Conservation (phyloP, 1,284 basidiomycete species). For the Puccinia horiana region DNA sequence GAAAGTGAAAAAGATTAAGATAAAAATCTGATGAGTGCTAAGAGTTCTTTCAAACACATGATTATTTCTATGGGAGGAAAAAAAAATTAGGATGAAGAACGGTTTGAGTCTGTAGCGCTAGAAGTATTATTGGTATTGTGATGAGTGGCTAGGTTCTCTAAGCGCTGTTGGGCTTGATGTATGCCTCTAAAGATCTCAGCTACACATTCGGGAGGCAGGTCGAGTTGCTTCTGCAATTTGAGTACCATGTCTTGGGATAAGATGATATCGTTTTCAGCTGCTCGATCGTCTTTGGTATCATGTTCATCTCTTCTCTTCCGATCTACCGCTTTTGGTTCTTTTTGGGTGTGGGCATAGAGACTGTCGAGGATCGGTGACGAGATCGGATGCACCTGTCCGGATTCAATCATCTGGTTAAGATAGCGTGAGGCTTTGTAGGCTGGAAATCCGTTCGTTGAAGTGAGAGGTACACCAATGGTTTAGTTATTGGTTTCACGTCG, state of each 20-base stretch:
- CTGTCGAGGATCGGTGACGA: neutral
- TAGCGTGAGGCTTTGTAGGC: conserved; percentile 24
- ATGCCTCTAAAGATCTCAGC: conserved; percentile 9
- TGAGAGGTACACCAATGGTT: neutral
- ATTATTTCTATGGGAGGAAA: neutral
- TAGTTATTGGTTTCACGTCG: neutral
- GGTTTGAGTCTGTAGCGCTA: neutral
- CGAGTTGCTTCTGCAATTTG: conserved; percentile 23
- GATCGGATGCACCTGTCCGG: neutral
- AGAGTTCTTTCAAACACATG: neutral
- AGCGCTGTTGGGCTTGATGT: conserved; percentile 11
- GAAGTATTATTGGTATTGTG: neutral
- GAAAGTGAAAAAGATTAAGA: too few relatives aligned
- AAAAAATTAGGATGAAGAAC: neutral
- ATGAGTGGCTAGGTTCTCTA: neutral
- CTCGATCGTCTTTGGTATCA: neutral
- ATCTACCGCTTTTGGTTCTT: neutral
- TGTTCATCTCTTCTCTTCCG: neutral
- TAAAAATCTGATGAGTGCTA: too few relatives aligned
- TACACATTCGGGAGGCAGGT: conserved; percentile 1
- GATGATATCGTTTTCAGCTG: conserved; percentile 2
- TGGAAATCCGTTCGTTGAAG: neutral
- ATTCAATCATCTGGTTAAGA: conserved; percentile 10
- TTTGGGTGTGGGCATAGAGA: conserved; percentile 1
- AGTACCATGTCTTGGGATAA: conserved; percentile 22